Percentiles rank a stretch among this genome's conserved stretches.
phyloP scores from a whole-genome alignment of 2,329 filamentous ascomycete genomes.

The Lomentospora prolificans region DNA sequence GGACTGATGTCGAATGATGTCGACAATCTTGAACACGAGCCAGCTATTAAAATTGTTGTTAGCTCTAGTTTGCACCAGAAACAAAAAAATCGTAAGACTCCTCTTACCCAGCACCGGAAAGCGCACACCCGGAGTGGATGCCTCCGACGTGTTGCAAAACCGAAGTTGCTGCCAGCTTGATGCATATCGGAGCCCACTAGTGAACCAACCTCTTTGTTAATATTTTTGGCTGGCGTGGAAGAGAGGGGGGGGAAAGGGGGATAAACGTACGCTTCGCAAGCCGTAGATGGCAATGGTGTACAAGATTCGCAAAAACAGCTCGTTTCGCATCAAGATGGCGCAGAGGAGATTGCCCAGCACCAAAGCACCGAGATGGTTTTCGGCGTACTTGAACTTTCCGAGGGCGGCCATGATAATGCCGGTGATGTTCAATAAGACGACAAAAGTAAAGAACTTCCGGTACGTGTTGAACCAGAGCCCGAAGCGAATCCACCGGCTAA shows the following conservation, averaged over 20 bases:
- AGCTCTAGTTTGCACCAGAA: too few species aligned
- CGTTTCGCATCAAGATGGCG: conserved; percentile 30
- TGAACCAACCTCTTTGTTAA: background rate
- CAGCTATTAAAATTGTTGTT: conserved; percentile 17
- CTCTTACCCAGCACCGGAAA: conserved; percentile 26
- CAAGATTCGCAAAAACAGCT: conserved; percentile 26
- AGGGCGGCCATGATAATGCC: conserved; percentile 24
- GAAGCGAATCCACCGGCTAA: conserved; percentile 23
- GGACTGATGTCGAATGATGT: conserved; percentile 23
- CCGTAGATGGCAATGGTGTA: conserved; percentile 28
- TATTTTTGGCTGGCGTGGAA: background rate
- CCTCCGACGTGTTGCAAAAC: conserved; percentile 30
- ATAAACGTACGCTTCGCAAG: conserved; percentile 21
- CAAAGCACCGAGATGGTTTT: conserved; percentile 26
- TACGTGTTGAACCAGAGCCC: conserved; percentile 31
- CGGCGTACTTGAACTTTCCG: conserved; percentile 24
- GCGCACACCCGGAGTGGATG: conserved; percentile 29
- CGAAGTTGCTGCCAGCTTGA: conserved; percentile 26
- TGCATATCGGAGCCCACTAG: conserved; percentile 26
- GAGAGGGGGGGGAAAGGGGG: conserved; percentile 2
- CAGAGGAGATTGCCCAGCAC: conserved; percentile 28
- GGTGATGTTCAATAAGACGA: conserved; percentile 23
- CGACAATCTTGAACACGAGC: conserved; percentile 28
- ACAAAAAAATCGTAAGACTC: too few species aligned
- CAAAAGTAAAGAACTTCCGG: conserved; percentile 28